Base-by-base conservation (phyloP, 169 alveolate genomes). In the Perkinsus chesapeaki region DNA sequence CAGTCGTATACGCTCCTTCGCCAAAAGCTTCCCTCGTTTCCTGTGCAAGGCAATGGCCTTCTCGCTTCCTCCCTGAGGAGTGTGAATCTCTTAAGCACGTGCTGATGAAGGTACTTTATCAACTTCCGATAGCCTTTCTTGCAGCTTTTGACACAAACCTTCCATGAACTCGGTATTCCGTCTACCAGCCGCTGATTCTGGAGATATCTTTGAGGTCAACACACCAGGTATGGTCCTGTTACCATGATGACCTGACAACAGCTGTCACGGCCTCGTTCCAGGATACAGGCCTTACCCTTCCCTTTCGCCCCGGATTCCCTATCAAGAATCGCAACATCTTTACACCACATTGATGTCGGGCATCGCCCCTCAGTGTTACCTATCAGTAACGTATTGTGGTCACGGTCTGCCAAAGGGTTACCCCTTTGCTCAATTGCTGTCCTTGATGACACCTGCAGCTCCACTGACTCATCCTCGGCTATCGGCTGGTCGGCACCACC, bases 1-100 rank as follows among this genome's bases (percentile, higher is more conserved):
- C 31, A 92, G 72, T 39, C 94, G 91, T 9, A 97, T 94, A 91
- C 98, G 95, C 31, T 95, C 96, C 91, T 96, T 94, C 27, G 94
- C 96, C 16, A 95, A 93, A 38, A 95, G 91, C 93, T 95, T 94
- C 31, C 73, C 60, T 27, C 94, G 10, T 3, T 47, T 20, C 91
- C 37, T 16, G 39, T 93, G 96, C 39, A 60, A 39, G 60, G 93
- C 48, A 37, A 37, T 48, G 3, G 94, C 93, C 72, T 93, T 93
- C n/a, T 20, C 73, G 34, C 94, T 94, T 5, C 96, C 96, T 3
- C 95, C 96, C 91, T 60, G 31, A 60, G 23, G 31, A 0, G 82
- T 27, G 12, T 16, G 37, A 1, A 1, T 34, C 7, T 60, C 31
- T 20, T 60, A 7, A 16, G 9, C 19, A 60, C 82, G 37, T 60